Evolutionary conservation across 805 yeast genomes (phyloP).

Genomic region (Teunomyces funiuensis): DNA sequence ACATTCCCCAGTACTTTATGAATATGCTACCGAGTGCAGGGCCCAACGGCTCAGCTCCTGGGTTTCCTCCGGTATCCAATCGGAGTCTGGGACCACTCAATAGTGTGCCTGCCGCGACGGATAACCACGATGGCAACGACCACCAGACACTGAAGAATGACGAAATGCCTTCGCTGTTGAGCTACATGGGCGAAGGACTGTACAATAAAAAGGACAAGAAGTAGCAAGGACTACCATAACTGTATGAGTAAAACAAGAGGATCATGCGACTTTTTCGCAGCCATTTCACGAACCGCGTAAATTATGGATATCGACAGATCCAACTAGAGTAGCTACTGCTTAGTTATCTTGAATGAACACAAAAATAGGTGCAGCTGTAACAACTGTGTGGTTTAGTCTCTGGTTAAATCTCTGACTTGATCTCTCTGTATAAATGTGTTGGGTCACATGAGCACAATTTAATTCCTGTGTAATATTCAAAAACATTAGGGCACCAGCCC

Average conservation of each 20-base stretch:
- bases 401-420: too few relatives aligned
- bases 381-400: too few relatives aligned
- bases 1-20: conserved; percentile 38
- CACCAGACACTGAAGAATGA: conserved; percentile 6
- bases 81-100: neutral
- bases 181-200: conserved; percentile 18
- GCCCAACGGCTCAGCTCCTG: conserved; percentile 9
- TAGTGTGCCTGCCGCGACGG: too few relatives aligned
- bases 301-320: neutral
- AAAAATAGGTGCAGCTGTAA: too few relatives aligned
- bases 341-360: too few relatives aligned
- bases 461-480: neutral
- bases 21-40: conserved; percentile 30
- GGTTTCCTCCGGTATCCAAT: neutral
- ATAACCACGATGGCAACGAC: too few relatives aligned
- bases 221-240: conserved; percentile 1
- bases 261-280: neutral
- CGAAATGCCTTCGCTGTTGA: conserved; percentile 21
- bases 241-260: conserved; percentile 2
- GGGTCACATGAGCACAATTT: too few relatives aligned
- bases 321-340: too few relatives aligned
- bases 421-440: too few relatives aligned
- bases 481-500: neutral
- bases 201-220: conserved; percentile 4
- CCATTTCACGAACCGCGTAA: neutral